Evolutionary conservation across 306 rosid genomes (phyloP).

Genomic region (Luffa aegyptiaca): DNA sequence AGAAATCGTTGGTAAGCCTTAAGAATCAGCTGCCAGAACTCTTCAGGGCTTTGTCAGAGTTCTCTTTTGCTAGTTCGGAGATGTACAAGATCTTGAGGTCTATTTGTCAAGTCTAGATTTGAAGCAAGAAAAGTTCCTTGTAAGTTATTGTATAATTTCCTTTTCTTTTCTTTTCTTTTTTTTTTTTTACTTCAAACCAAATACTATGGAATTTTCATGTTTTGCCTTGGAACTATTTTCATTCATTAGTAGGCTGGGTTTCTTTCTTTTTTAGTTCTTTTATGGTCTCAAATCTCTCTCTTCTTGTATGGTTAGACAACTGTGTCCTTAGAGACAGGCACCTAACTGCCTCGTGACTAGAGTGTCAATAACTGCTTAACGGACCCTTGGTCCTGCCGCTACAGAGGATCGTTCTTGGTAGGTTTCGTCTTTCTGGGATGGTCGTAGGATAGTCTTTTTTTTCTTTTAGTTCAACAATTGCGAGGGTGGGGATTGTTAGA

Average conservation of each 20-base stretch:
- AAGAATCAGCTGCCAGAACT: slow-evolving; percentile 70
- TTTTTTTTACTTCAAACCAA: background rate
- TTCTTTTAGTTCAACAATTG: too few relatives aligned
- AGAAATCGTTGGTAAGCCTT: slow-evolving; percentile 59
- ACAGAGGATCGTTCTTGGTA: too few relatives aligned
- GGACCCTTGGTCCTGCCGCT: too few relatives aligned
- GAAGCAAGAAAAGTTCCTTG: slow-evolving; percentile 3
- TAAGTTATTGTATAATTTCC: slow-evolving; percentile 9
- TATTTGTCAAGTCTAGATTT: slow-evolving; percentile 23
- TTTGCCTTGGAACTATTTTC: background rate
- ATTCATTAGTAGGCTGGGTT: background rate
- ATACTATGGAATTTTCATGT: background rate
- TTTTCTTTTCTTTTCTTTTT: background rate
- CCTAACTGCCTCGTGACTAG: too few relatives aligned
- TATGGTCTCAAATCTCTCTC: background rate
- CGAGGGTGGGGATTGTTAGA: too few relatives aligned
- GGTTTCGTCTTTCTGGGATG: too few relatives aligned
- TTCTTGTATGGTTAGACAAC: background rate
- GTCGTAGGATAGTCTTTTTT: too few relatives aligned
- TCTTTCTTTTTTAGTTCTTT: background rate
- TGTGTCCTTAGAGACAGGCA: too few relatives aligned
- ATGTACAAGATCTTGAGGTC: slow-evolving; percentile 55
- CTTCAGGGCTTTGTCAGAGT: slow-evolving; percentile 52
- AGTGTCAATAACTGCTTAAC: too few relatives aligned
- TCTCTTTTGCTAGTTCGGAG: slow-evolving; percentile 47